These are phyloP conservation scores for Cornus controversa DNA, from an alignment of 148 eudicot species.

Conservation along the genomic window DNA sequence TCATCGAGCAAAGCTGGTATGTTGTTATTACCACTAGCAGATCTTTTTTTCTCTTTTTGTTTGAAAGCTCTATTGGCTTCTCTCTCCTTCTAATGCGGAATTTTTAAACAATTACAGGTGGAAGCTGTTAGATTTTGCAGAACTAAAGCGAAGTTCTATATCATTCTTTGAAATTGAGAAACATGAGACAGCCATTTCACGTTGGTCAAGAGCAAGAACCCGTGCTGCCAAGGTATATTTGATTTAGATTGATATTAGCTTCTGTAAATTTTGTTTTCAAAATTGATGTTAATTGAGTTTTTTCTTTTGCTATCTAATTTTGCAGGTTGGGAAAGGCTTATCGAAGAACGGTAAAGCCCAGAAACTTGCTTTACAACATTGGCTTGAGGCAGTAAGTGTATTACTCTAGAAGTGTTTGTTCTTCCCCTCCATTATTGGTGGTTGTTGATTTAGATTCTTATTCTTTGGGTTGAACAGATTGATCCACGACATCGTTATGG, in stretches of 20 bases:
- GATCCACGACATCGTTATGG: constrained; percentile 99
- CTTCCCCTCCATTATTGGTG: background rate
- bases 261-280: background rate
- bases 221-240: constrained; percentile 86
- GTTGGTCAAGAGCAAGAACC: constrained; percentile 96
- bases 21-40: background rate
- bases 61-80: background rate
- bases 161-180: constrained; percentile 88
- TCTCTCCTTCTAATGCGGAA: background rate
- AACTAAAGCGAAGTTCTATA: constrained; percentile 83
- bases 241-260: background rate
- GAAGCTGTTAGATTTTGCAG: constrained; percentile 89
- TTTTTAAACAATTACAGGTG: constrained; percentile 47
- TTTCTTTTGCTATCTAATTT: background rate
- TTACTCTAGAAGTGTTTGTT: background rate
- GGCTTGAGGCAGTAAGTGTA: constrained; percentile 91
- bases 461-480: constrained; percentile 51
- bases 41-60: background rate
- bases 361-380: constrained; percentile 91
- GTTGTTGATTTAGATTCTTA: constrained; percentile 15
- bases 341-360: constrained; percentile 81
- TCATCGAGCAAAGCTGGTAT: constrained; percentile 92
- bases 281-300: background rate
- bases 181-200: constrained; percentile 89
- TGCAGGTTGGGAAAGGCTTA: constrained; percentile 93